Percentiles rank a stretch among this genome's conserved stretches.
These are phyloP conservation scores for Geosmithia morbida DNA, from an alignment of 2,329 filamentous ascomycete genomes.

Conservation along the genomic window DNA sequence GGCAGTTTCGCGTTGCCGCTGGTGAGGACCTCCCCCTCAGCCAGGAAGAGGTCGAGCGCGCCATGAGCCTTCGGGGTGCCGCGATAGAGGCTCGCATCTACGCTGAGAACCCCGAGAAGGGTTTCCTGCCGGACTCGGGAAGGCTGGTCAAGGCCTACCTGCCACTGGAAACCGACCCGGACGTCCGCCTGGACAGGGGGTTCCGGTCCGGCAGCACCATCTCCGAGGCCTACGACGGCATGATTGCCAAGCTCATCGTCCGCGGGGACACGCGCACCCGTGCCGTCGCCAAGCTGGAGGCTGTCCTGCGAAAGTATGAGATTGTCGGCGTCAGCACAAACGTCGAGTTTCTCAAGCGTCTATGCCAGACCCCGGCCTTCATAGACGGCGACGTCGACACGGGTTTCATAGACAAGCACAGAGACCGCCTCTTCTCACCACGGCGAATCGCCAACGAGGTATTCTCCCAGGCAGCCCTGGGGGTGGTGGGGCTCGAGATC, in stretches of 20 bases:
- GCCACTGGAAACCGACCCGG: conserved; percentile 49
- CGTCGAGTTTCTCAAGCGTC: conserved; percentile 85
- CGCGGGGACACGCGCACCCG: conserved; percentile 64
- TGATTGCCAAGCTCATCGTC: conserved; percentile 97
- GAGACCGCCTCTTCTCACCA: conserved; percentile 60
- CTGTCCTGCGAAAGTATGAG: conserved; percentile 77
- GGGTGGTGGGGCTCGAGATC: conserved; percentile 42
- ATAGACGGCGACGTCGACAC: conserved; percentile 83
- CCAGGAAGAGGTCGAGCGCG: conserved; percentile 51
- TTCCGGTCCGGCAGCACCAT: conserved; percentile 87
- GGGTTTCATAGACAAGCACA: conserved; percentile 87
- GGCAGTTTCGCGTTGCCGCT: conserved; percentile 72
- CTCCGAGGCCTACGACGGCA: conserved; percentile 90
- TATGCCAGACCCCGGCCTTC: conserved; percentile 73
- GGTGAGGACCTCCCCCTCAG: conserved; percentile 41
- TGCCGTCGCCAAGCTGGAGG: conserved; percentile 67
- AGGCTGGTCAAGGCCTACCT: conserved; percentile 71
- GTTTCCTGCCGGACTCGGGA: conserved; percentile 90
- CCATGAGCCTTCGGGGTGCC: conserved; percentile 63
- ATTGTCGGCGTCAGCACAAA: conserved; percentile 89
- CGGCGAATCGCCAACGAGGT: conserved; percentile 52
- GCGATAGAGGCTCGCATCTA: conserved; percentile 96
- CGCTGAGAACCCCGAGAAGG: conserved; percentile 81
- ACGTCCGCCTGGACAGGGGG: conserved; percentile 83
- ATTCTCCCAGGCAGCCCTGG: conserved; percentile 76